phyloP scores from a whole-genome alignment of 306 rosid genomes.

The Prunus persica region Prunus_persica_NCBIv2 NC_034012.1:18094001-18094500 shows the following conservation, averaged over 20 bases:
- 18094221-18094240: background rate
- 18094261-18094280: background rate
- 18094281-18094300: too few relatives aligned
- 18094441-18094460: conserved; percentile 3
- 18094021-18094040: conserved; percentile 51
- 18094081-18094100: conserved; percentile 49
- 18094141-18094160: conserved; percentile 47
- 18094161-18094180: background rate
- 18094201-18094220: conserved; percentile 3
- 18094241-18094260: background rate
- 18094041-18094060: conserved; percentile 78
- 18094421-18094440: conserved; percentile 11
- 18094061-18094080: conserved; percentile 45
- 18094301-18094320: background rate
- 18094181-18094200: background rate
- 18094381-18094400: conserved; percentile 3
- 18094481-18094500: background rate
- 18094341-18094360: background rate
- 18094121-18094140: conserved; percentile 42
- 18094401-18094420: conserved; percentile 5
- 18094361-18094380: background rate
- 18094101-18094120: conserved; percentile 27
- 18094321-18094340: conserved; percentile 9
- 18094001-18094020: background rate
- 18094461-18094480: conserved; percentile 36